Percentiles rank a stretch among this genome's conserved stretches.
Conservation (phyloP, 768 basidiomycete species). For the Rhizopogon roseolus region DNA sequence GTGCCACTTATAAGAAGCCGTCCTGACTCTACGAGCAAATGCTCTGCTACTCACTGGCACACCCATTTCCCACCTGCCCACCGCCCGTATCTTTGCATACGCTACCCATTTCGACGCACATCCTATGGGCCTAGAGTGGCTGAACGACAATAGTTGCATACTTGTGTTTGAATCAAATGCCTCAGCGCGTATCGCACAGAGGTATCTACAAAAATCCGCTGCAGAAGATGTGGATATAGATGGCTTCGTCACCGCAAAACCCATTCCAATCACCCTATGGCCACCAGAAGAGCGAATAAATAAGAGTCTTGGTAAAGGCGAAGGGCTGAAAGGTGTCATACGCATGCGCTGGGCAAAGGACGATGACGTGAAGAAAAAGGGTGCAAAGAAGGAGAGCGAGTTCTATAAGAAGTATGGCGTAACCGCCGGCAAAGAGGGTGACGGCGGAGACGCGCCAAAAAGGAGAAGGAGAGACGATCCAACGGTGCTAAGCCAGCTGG, state of each 20-base stretch:
- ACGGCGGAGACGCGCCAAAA: slow-evolving; percentile 29
- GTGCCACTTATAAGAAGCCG: slow-evolving; percentile 30
- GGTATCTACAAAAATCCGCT: slow-evolving; percentile 45
- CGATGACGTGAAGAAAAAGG: slow-evolving; percentile 75
- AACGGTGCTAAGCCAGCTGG: slow-evolving; percentile 40
- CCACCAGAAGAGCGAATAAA: slow-evolving; percentile 77
- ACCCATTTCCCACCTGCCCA: slow-evolving; percentile 73
- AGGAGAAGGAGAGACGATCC: slow-evolving; percentile 31
- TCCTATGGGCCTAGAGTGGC: slow-evolving; percentile 80
- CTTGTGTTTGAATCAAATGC: slow-evolving; percentile 62
- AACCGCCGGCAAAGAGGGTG: slow-evolving; percentile 56
- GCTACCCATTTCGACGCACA: slow-evolving; percentile 71
- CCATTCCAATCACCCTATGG: slow-evolving; percentile 73
- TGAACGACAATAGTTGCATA: slow-evolving; percentile 79
- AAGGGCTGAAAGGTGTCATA: slow-evolving; percentile 61
- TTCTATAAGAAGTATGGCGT: slow-evolving; percentile 77
- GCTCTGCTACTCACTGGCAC: slow-evolving; percentile 70
- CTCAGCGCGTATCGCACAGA: slow-evolving; percentile 48
- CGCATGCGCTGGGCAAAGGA: slow-evolving; percentile 72
- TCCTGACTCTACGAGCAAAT: slow-evolving; percentile 43
- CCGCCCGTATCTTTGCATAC: slow-evolving; percentile 76
- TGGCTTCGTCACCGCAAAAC: slow-evolving; percentile 57
- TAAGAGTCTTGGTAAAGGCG: slow-evolving; percentile 62
- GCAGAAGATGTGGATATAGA: slow-evolving; percentile 48
- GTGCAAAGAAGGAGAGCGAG: slow-evolving; percentile 65